phyloP scores from a whole-genome alignment of 176 grass and related monocot species.

The Secale cereale region DNA sequence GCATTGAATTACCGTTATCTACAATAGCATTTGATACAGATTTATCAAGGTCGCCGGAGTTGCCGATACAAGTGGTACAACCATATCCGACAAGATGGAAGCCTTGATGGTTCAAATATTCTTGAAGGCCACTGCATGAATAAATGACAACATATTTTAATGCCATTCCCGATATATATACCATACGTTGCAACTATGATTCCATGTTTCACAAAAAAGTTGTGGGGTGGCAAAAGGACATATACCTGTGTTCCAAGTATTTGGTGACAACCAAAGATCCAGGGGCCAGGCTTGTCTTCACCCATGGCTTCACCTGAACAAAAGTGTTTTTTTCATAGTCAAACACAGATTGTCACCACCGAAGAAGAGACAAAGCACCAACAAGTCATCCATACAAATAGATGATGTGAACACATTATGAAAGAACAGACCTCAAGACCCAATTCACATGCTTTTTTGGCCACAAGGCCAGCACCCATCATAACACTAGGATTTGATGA shows the following conservation, averaged over 20 bases:
- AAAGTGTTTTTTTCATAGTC: not conserved
- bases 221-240: not conserved
- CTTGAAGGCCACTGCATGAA: conserved; percentile 65
- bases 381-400: not conserved
- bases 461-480: conserved; percentile 84
- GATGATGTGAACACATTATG: not conserved
- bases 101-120: conserved; percentile 77
- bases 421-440: conserved; percentile 60
- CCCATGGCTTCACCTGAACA: conserved; percentile 87
- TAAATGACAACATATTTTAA: not conserved
- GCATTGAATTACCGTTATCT: conserved; percentile 58
- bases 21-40: conserved; percentile 65
- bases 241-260: conserved; percentile 78
- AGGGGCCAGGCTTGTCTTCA: conserved; percentile 84
- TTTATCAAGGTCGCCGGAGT: conserved; percentile 85
- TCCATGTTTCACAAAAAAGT: not conserved
- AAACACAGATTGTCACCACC: not conserved
- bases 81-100: conserved; percentile 85
- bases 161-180: not conserved
- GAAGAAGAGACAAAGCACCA: not conserved
- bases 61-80: conserved; percentile 91
- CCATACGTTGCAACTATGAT: not conserved
- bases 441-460: conserved; percentile 75
- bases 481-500: conserved; percentile 92
- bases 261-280: conserved; percentile 91